Evolutionary conservation across 208 protist genomes (phyloP).

Genomic region (Porcisia deanei): DNA sequence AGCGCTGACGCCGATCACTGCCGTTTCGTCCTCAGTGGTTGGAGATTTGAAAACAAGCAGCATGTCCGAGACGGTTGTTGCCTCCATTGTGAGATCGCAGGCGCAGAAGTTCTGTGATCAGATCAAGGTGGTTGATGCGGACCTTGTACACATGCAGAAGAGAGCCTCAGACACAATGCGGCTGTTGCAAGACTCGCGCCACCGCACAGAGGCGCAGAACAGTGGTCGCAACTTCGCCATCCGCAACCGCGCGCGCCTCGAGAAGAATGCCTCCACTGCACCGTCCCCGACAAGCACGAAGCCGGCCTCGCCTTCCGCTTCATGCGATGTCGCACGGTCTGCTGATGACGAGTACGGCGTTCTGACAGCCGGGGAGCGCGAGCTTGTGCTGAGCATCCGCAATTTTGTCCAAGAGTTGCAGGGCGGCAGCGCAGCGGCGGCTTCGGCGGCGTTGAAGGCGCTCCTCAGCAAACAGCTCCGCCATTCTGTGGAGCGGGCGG

Average conservation of each 20-base stretch:
- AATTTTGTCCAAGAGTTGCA: constrained; percentile 73
- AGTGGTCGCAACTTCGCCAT: constrained; percentile 76
- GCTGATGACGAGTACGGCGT: constrained; percentile 40
- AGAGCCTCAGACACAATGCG: constrained; percentile 69
- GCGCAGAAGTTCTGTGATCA: constrained; percentile 77
- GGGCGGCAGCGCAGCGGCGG: constrained; percentile 46
- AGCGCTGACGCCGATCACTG: constrained; percentile 48
- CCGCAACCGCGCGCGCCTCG: constrained; percentile 73
- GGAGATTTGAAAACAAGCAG: constrained; percentile 72
- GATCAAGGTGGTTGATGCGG: constrained; percentile 58
- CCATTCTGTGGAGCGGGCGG: constrained; percentile 61
- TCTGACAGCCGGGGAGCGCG: constrained; percentile 56
- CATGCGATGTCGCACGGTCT: not conserved
- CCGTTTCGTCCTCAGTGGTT: constrained; percentile 80
- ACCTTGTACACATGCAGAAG: constrained; percentile 78
- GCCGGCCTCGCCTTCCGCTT: not conserved
- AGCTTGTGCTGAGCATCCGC: constrained; percentile 68
- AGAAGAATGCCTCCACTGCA: constrained; percentile 29
- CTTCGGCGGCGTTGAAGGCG: constrained; percentile 57
- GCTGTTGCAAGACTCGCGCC: constrained; percentile 75
- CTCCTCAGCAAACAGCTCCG: constrained; percentile 73
- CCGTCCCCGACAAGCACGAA: constrained; percentile 18
- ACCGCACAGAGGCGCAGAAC: constrained; percentile 71
- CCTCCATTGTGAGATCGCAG: constrained; percentile 66
- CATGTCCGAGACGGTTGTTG: constrained; percentile 66